phyloP scores from a whole-genome alignment of 164 flowering plant genomes.

The Amborella trichopoda region DNA sequence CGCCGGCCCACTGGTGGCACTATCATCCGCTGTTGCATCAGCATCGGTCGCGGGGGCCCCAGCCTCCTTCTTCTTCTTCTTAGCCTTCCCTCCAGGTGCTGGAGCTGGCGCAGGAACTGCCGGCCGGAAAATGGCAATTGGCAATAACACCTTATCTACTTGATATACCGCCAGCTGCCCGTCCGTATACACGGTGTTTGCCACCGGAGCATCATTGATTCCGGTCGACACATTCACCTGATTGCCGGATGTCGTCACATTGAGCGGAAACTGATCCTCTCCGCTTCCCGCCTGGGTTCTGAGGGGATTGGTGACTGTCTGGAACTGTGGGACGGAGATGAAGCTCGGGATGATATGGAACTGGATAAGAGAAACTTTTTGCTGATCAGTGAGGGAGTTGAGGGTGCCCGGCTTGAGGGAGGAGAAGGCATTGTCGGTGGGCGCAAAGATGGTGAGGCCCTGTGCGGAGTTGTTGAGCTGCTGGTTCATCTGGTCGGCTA shows the following conservation, averaged over 20 bases:
- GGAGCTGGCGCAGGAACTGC: conserved; percentile 47
- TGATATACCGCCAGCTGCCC: conserved; percentile 60
- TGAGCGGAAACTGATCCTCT: conserved; percentile 40
- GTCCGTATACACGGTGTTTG: conserved; percentile 45
- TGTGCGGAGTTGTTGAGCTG: conserved; percentile 66
- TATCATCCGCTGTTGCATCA: too few relatives aligned
- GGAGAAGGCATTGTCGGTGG: conserved; percentile 62
- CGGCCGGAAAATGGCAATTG: conserved; percentile 41
- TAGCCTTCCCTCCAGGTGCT: too few relatives aligned
- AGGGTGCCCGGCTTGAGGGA: conserved; percentile 53
- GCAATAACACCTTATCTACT: conserved; percentile 69
- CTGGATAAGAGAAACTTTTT: conserved; percentile 48
- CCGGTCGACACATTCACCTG: conserved; percentile 65
- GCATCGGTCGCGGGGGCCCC: too few relatives aligned
- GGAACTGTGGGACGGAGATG: conserved; percentile 44
- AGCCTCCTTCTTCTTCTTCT: too few relatives aligned
- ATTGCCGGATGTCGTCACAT: conserved; percentile 52
- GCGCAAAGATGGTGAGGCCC: conserved; percentile 69
- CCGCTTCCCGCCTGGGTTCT: conserved; percentile 68
- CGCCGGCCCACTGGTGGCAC: too few relatives aligned
- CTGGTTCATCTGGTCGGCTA: conserved; percentile 35
- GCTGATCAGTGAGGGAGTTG: conserved; percentile 45
- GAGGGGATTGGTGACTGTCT: conserved; percentile 75
- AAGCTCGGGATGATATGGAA: conserved; percentile 55
- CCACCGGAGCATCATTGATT: conserved; percentile 34